Evolutionary conservation across 2,329 filamentous ascomycete species (phyloP).

Genomic region (Fusarium solani-melongenae): DNA sequence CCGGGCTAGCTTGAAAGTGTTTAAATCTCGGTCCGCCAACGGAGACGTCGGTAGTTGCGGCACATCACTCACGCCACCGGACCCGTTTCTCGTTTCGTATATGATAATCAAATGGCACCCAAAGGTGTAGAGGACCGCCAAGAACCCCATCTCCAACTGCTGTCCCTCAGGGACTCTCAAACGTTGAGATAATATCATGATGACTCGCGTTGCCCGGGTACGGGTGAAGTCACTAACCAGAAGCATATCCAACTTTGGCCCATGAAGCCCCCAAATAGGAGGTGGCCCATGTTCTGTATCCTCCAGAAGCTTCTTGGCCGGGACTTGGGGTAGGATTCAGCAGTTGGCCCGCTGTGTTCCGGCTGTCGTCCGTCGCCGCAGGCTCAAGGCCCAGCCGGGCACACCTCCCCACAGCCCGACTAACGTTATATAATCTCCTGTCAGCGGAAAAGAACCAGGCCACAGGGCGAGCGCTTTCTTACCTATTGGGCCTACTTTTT

Average conservation of each 20-base stretch:
- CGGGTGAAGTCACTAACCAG: conserved; percentile 1
- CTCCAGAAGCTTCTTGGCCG: neutral
- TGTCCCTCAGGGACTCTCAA: neutral
- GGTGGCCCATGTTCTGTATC: neutral
- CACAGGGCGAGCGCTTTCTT: neutral
- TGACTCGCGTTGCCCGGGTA: neutral
- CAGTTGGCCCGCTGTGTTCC: neutral
- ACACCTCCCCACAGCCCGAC: neutral
- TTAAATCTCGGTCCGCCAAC: neutral
- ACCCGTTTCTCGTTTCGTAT: neutral
- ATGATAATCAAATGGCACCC: neutral
- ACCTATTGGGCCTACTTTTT: conserved; percentile 1
- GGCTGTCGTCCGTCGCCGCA: neutral
- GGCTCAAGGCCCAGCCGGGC: neutral
- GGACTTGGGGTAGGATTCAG: neutral
- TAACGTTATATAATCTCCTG: neutral
- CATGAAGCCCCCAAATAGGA: neutral
- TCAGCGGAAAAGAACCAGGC: neutral
- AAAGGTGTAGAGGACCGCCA: no score
- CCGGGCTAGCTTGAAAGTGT: neutral
- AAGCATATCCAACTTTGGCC: neutral
- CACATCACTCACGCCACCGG: neutral
- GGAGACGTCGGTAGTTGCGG: neutral
- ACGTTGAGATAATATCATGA: neutral
- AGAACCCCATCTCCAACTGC: neutral